phyloP scores from a whole-genome alignment of 2,329 filamentous ascomycete species.

The Fusarium pininemorale region DNA sequence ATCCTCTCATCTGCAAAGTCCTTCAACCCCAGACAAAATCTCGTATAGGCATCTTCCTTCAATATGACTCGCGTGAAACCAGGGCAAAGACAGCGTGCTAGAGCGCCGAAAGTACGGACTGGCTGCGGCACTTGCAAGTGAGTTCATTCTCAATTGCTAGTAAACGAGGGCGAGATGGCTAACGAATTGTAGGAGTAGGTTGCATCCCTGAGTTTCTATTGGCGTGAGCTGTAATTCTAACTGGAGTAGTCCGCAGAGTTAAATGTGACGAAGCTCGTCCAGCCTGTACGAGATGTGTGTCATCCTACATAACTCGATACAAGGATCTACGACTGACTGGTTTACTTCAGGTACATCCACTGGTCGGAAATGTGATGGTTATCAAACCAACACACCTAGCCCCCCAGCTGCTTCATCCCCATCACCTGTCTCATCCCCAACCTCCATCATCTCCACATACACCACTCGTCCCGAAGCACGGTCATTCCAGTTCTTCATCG shows the following conservation, averaged over 20 bases:
- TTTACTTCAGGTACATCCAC: slow-evolving; percentile 4
- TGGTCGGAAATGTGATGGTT: slow-evolving; percentile 23
- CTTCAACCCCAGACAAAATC: neutral
- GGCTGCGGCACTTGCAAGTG: slow-evolving; percentile 29
- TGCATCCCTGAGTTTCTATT: accelerated
- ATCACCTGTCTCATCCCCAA: neutral
- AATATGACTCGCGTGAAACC: slow-evolving; percentile 19
- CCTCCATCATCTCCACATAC: neutral
- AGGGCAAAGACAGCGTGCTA: slow-evolving; percentile 6
- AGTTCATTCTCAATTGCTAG: neutral
- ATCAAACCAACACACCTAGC: neutral
- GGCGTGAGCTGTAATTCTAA: neutral
- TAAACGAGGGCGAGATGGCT: neutral
- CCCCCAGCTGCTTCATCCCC: neutral
- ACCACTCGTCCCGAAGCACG: neutral
- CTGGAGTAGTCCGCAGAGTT: neutral
- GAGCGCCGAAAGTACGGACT: slow-evolving; percentile 9
- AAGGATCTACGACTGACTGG: neutral
- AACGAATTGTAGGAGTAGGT: slow-evolving; percentile 8
- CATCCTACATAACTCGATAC: neutral
- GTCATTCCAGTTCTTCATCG: slow-evolving; percentile 19
- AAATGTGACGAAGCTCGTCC: slow-evolving; percentile 23
- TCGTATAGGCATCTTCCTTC: neutral
- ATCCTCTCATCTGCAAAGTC: neutral
- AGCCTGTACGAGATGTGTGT: slow-evolving; percentile 7